A percentile compares a stretch with the other conserved stretches of the same genome.
phyloP scores from a whole-genome alignment of 768 basidiomycete species.

The Suillus placidus region DNA sequence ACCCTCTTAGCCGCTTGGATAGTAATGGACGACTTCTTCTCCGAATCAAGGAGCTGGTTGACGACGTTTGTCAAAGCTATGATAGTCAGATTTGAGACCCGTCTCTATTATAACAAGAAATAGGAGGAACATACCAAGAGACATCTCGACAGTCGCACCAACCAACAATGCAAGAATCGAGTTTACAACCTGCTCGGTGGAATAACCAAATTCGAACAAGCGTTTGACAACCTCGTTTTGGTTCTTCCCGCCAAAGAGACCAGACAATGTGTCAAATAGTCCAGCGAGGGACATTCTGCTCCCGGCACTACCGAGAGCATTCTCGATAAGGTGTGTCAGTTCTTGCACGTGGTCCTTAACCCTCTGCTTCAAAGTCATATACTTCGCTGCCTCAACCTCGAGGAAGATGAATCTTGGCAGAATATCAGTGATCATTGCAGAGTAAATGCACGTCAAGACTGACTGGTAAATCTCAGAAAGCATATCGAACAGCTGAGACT shows the following conservation, averaged over 20 bases:
- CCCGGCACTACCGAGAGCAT: conserved; percentile 43
- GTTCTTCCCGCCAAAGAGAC: conserved; percentile 47
- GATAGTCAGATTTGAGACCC: conserved; percentile 5
- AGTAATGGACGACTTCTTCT: conserved; percentile 41
- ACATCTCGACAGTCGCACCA: conserved; percentile 65
- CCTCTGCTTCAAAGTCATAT: conserved; percentile 56
- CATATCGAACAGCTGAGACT: conserved; percentile 62
- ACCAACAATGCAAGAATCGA: conserved; percentile 73
- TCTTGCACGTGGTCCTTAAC: conserved; percentile 55
- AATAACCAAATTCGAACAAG: conserved; percentile 56
- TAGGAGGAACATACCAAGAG: conserved; percentile 50
- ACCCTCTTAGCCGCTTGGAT: conserved; percentile 30
- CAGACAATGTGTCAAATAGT: conserved; percentile 50
- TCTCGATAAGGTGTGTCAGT: conserved; percentile 60
- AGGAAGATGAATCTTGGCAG: conserved; percentile 70
- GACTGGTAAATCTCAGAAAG: conserved; percentile 74
- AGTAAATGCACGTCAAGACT: conserved; percentile 1
- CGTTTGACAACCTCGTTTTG: conserved; percentile 58
- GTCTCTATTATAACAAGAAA: neutral
- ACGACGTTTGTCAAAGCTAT: conserved; percentile 66
- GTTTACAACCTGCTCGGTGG: conserved; percentile 65
- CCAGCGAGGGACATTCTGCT: conserved; percentile 42
- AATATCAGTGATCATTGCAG: neutral
- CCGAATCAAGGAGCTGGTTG: conserved; percentile 61
- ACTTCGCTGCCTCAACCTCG: conserved; percentile 60